Conservation (phyloP, 1,284 basidiomycete genomes). For the Ceraceosorus bombacis region DNA sequence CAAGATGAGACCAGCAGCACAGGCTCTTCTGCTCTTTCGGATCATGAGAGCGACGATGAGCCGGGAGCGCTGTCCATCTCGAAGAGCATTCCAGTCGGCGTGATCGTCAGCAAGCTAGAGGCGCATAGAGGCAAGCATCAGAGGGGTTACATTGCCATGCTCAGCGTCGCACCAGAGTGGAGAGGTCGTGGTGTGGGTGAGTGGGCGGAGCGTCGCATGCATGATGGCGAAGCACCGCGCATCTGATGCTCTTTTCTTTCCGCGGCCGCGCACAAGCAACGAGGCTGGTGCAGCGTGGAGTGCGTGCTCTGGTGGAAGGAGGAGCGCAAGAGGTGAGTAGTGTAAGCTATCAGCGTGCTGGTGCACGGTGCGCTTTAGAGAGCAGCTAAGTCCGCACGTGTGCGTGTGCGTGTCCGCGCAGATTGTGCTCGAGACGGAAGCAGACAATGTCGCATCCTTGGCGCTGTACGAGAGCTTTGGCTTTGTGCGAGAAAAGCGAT, state of each 20-base stretch:
- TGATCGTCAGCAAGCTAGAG: slow-evolving; percentile 92
- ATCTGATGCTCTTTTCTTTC: too few relatives aligned
- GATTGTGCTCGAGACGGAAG: slow-evolving; percentile 95
- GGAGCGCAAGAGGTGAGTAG: slow-evolving; percentile 13
- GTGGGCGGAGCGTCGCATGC: too few relatives aligned
- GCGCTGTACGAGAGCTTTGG: slow-evolving; percentile 83
- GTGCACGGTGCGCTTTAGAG: too few relatives aligned
- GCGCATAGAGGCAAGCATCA: slow-evolving; percentile 61
- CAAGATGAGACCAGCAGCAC: not conserved
- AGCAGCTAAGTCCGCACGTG: too few relatives aligned
- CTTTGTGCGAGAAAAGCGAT: slow-evolving; percentile 88
- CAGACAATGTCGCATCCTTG: slow-evolving; percentile 78
- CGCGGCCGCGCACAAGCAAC: slow-evolving; percentile 1
- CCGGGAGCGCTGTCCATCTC: not conserved
- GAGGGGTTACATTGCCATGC: slow-evolving; percentile 95
- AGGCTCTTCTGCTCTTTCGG: too few relatives aligned
- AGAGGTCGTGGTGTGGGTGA: slow-evolving; percentile 60
- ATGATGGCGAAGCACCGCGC: too few relatives aligned
- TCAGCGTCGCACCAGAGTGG: slow-evolving; percentile 49
- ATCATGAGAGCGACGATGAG: too few relatives aligned
- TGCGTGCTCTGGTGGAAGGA: slow-evolving; percentile 9
- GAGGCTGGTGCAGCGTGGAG: slow-evolving; percentile 55
- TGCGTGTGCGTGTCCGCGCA: slow-evolving; percentile 40
- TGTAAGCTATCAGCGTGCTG: too few relatives aligned
- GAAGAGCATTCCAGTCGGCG: slow-evolving; percentile 53